phyloP scores from a whole-genome alignment of 75 land plant genomes.

The Adiantum capillusveneris region DNA sequence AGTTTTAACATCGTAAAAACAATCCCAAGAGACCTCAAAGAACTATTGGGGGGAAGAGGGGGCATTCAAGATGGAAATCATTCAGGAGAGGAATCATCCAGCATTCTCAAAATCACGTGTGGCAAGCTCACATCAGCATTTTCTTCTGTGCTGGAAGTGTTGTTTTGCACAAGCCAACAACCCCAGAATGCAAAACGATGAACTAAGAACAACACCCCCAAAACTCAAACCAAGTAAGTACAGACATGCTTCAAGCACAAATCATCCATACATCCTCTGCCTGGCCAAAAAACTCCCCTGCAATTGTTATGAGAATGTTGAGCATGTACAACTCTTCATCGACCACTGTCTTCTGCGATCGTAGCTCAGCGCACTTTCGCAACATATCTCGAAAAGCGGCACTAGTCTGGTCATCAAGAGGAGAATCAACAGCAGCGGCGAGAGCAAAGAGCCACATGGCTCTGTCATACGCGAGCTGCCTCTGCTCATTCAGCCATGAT shows the following conservation, averaged over 20 bases:
- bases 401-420: constrained; percentile 70
- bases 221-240: no score
- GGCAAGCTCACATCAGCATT: no score
- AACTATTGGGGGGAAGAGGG: no score
- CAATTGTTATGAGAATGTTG: constrained; percentile 67
- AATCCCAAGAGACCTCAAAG: no score
- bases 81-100: no score
- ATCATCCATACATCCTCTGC: constrained; percentile 17
- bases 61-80: no score
- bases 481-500: constrained; percentile 34
- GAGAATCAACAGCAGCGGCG: constrained; percentile 61
- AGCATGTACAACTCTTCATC: constrained; percentile 80
- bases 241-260: background rate
- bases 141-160: no score
- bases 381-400: constrained; percentile 72
- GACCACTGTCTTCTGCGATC: constrained; percentile 31
- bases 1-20: no score
- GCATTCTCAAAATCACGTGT: no score
- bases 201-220: no score
- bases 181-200: no score
- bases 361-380: constrained; percentile 60
- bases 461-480: constrained; percentile 30
- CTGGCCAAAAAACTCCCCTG: constrained; percentile 84
- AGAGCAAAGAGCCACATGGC: constrained; percentile 84
- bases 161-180: no score